phyloP scores from a whole-genome alignment of 2,329 filamentous ascomycete genomes.

The Metarhizium rileyi region DNA sequence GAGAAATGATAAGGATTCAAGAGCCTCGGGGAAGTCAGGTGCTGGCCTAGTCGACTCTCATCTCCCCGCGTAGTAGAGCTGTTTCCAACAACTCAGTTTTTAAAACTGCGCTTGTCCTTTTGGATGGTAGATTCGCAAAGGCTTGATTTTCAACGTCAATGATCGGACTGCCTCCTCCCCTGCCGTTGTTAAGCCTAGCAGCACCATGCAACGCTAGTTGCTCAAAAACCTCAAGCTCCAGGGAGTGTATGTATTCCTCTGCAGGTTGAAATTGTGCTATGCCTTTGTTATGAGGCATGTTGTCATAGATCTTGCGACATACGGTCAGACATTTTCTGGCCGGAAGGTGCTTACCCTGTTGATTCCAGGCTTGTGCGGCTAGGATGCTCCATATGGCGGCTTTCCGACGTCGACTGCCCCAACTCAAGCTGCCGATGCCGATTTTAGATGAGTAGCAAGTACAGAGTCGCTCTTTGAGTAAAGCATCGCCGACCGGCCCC shows the following conservation, averaged over 20 bases:
- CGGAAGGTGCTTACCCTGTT: constrained; percentile 65
- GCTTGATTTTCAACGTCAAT: constrained; percentile 35
- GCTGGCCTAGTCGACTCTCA: constrained; percentile 10
- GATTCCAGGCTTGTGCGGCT: constrained; percentile 75
- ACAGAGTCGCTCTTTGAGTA: constrained; percentile 78
- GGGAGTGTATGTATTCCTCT: constrained; percentile 39
- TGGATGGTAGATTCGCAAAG: constrained; percentile 38
- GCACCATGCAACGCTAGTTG: constrained; percentile 27
- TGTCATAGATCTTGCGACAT: constrained; percentile 47
- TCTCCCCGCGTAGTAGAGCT: constrained; percentile 32
- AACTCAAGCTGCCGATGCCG: constrained; percentile 54
- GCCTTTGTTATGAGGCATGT: constrained; percentile 39
- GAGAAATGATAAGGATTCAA: background rate
- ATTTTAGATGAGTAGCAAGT: constrained; percentile 71
- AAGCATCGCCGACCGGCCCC: constrained; percentile 65
- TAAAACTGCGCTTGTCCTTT: constrained; percentile 46
- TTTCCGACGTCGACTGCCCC: constrained; percentile 70
- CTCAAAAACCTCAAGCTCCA: constrained; percentile 40
- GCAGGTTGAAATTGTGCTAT: constrained; percentile 42
- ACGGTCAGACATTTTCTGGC: constrained; percentile 69
- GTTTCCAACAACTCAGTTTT: constrained; percentile 38
- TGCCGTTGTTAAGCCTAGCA: constrained; percentile 22
- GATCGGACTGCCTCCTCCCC: constrained; percentile 29
- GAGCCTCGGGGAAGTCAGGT: background rate
- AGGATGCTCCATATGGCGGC: constrained; percentile 83